Conservation (phyloP, 2,329 filamentous ascomycete genomes). For the Ramichloridium luteum region DNA sequence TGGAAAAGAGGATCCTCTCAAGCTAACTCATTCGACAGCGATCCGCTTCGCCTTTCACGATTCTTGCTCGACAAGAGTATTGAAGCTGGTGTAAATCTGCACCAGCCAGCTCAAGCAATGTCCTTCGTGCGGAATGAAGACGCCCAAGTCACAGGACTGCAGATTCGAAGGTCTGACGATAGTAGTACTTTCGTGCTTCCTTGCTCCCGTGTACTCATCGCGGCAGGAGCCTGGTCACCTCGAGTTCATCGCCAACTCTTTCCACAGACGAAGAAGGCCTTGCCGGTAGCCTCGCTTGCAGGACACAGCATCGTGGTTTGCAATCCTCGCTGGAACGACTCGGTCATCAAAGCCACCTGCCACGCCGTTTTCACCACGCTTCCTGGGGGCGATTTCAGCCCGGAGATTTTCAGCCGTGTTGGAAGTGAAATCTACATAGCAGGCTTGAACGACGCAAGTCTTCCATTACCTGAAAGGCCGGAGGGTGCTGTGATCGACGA, state of each 20-base stretch:
- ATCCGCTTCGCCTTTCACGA: constrained; percentile 53
- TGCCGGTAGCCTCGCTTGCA: constrained; percentile 52
- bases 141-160: constrained; percentile 41
- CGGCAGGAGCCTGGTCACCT: constrained; percentile 61
- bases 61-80: constrained; percentile 50
- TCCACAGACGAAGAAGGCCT: constrained; percentile 36
- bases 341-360: constrained; percentile 38
- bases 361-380: constrained; percentile 59
- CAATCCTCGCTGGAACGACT: constrained; percentile 42
- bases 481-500: constrained; percentile 38
- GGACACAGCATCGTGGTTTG: constrained; percentile 61
- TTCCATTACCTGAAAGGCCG: constrained; percentile 48
- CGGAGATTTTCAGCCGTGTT: constrained; percentile 57
- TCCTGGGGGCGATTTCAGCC: constrained; percentile 46
- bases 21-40: no score
- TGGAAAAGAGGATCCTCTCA: no score
- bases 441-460: constrained; percentile 51
- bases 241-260: constrained; percentile 55
- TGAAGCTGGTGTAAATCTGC: constrained; percentile 50
- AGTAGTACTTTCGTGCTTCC: constrained; percentile 39
- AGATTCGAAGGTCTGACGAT: constrained; percentile 36
- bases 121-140: constrained; percentile 40
- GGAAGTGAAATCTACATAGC: constrained; percentile 61
- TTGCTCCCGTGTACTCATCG: constrained; percentile 53
- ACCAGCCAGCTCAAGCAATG: constrained; percentile 50